Evolutionary conservation across 1,284 basidiomycete genomes (phyloP), one percentile per base, ranked within the genome.

Genomic region (Microbotryomycetes sp.): DNA sequence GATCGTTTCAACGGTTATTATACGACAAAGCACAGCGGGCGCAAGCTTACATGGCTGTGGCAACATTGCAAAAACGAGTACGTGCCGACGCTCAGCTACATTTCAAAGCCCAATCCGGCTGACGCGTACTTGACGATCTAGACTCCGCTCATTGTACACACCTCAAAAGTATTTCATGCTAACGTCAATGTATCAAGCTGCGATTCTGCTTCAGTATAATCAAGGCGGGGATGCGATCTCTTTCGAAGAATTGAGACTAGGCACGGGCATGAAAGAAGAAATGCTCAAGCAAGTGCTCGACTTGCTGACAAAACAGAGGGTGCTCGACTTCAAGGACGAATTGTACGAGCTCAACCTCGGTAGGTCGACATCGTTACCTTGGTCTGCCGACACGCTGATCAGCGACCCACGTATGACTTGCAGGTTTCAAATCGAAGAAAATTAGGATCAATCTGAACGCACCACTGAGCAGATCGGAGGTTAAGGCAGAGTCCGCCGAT

Each of bases 11-110:
- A 86, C 70, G 85, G 88, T 69, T 97, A 92, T 79, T 97, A 97
- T 77, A 86, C 89, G 72, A 87, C 86, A 71, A 92, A 94, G 78
- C 91, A 94, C 77, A 77, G 75, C 4, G 94, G 94, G 24, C 88
- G 96, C 64, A 96, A 96, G 73, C 81, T 98, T 27, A 93, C 89
- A 0, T 98, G 94, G 94, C 77, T 97, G 21, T 97, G 94, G 94
- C 94, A 97, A 74, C 88, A 94, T 75, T 91, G 87, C 35, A 93
- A 94, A 80, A 94, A 91, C 78, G 96, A 98, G 75, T 68, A 29
- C 45, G 59, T 63, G 13, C 15, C 23, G 4, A 27, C 16, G 26
- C 24, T 2, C 9, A 3, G 5, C 48, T 49, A 23, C 16, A 26
- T 5, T 5, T 27, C 3, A 5, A 21, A 23, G 6, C 21, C 21